phyloP scores from a whole-genome alignment of 306 rosid species.

The Dryas alaskensis region DNA sequence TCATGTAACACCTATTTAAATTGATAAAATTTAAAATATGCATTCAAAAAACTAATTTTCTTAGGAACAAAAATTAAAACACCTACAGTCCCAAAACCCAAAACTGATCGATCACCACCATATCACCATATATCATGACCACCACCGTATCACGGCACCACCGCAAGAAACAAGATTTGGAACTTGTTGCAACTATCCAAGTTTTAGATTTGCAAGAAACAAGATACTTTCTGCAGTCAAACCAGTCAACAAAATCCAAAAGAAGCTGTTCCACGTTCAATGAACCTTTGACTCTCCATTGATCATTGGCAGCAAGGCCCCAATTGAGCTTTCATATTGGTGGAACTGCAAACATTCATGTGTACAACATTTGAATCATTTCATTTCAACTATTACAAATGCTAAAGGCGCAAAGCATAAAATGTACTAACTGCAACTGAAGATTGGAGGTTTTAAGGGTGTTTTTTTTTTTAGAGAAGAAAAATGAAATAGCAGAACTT shows the following conservation, averaged over 20 bases:
- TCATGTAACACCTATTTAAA: too few relatives aligned
- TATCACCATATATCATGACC: too few relatives aligned
- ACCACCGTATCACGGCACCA: too few relatives aligned
- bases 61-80: too few relatives aligned
- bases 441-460: too few relatives aligned
- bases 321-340: constrained; percentile 23
- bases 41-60: too few relatives aligned
- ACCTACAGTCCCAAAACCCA: too few relatives aligned
- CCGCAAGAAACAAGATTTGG: too few relatives aligned
- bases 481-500: background rate
- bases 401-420: background rate
- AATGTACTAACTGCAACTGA: background rate
- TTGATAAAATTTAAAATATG: too few relatives aligned
- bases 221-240: background rate
- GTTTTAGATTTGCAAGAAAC: background rate
- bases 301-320: constrained; percentile 22
- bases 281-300: constrained; percentile 4
- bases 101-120: too few relatives aligned
- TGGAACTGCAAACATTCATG: constrained; percentile 38
- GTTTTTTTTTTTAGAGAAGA: background rate
- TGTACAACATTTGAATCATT: too few relatives aligned
- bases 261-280: background rate
- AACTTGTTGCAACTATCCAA: background rate
- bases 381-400: background rate
- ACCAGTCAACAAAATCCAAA: background rate